These are phyloP conservation scores for Aspergillus latus DNA, from an alignment of 2,329 filamentous ascomycete genomes.

Conservation along the genomic window DNA sequence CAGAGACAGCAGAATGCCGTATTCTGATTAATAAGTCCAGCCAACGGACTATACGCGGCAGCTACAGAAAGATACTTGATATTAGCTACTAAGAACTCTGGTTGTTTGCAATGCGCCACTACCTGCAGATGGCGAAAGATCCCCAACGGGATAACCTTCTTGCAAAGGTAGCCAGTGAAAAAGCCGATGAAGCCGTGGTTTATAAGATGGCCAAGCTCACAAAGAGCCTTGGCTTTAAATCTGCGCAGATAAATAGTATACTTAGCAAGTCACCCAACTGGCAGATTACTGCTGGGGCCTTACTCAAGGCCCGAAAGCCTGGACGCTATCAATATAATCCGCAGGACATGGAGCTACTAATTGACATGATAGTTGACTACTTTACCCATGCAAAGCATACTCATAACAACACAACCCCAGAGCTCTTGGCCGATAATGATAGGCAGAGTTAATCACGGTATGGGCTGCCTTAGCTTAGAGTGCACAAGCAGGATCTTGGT, in stretches of 20 bases:
- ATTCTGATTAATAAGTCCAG: constrained; percentile 28
- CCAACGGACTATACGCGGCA: constrained; percentile 20
- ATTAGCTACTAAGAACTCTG: constrained; percentile 30
- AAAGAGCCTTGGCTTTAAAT: constrained; percentile 21
- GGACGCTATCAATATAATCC: constrained; percentile 22
- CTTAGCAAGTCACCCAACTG: constrained; percentile 21
- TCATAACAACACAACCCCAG: constrained; percentile 13
- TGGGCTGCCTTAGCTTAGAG: constrained; percentile 14
- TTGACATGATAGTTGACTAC: constrained; percentile 18
- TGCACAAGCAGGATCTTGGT: constrained; percentile 17
- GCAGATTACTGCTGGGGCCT: constrained; percentile 21
- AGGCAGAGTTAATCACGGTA: constrained; percentile 6
- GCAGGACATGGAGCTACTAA: constrained; percentile 18
- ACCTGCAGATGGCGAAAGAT: constrained; percentile 23
- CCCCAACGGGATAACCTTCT: background rate
- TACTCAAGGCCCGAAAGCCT: constrained; percentile 24
- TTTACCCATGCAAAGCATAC: constrained; percentile 14
- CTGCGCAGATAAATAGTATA: constrained; percentile 20
- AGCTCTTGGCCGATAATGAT: background rate
- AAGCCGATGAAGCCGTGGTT: constrained; percentile 21
- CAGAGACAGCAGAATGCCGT: constrained; percentile 10
- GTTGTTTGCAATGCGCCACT: constrained; percentile 34
- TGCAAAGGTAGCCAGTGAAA: constrained; percentile 14
- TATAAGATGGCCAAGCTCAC: constrained; percentile 24
- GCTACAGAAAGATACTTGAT: constrained; percentile 13